Evolutionary conservation across 2,329 filamentous ascomycete species (phyloP).

Genomic region (Oidium heveae): DNA sequence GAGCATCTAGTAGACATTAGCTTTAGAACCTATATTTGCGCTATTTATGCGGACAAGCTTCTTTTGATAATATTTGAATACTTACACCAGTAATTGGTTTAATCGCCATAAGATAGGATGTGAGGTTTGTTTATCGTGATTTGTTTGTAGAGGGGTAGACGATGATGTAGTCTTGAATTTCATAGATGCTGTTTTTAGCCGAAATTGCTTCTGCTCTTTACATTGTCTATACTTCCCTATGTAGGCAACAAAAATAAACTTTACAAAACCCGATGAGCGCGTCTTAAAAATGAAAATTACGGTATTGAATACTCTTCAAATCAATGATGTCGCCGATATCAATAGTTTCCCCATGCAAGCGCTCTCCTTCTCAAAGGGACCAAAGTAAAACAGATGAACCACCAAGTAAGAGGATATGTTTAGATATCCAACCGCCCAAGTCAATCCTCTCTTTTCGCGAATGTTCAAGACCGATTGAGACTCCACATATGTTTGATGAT

Average conservation of each 20-base stretch:
- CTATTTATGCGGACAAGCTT: no score
- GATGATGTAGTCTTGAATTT: no score
- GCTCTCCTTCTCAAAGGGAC: slow-evolving; percentile 7
- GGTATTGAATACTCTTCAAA: no score
- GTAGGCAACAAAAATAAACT: no score
- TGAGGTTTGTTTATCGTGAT: neutral
- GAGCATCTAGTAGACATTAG: slow-evolving; percentile 24
- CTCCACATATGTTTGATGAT: slow-evolving; percentile 10
- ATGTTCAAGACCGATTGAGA: neutral
- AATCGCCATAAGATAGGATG: slow-evolving; percentile 13
- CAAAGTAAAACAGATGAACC: slow-evolving; percentile 8
- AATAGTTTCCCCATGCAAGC: slow-evolving; percentile 8
- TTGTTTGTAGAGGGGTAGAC: neutral
- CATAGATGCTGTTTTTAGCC: no score
- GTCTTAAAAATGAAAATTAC: no score
- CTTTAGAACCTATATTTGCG: slow-evolving; percentile 3
- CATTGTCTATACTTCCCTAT: no score
- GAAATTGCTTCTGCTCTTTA: no score
- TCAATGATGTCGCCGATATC: slow-evolving; percentile 7
- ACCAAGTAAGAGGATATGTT: slow-evolving; percentile 8
- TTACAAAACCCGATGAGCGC: no score
- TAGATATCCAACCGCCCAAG: slow-evolving; percentile 10
- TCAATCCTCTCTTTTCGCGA: neutral
- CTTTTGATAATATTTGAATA: slow-evolving; percentile 1
- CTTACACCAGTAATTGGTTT: slow-evolving; percentile 16